Evolutionary conservation across 805 yeast genomes (phyloP), one percentile per base, ranked within the genome.

Genomic region (Dipodascus geniculatus): DNA sequence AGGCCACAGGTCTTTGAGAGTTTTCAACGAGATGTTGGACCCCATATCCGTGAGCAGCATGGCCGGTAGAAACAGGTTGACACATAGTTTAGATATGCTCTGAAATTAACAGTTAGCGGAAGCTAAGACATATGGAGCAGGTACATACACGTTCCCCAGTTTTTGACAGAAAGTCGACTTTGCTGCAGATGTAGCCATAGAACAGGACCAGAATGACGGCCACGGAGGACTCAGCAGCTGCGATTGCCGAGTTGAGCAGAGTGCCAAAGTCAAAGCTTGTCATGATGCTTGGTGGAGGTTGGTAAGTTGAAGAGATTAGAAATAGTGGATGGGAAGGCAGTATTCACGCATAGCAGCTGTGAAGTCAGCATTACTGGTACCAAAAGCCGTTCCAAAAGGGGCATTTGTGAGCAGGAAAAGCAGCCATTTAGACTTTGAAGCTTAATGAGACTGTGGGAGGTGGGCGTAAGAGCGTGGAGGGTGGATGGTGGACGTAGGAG

Each of bases 41-140:
- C 61, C 61, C 61, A 58, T 56, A 14, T 54, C 57, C 8, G 61
- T 58, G 31, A 58, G 44, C 14, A 58, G 51, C 49, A 58, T 38
- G 22, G 54, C 49, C 9, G 61, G 61, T 48, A 58, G 47, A 42
- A 58, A 58, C 19, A 58, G 47, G 44, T 54, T 48, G 35, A 59
- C 59, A 19, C 60, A 56, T 23, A 58, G 33, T 47, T 44, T 47
- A 20, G 61, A 58, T 8, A 57, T 50, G 14, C 53, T 42, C 44
- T 38, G 20, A 28, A 28, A 8, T 8, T 28, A 28, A n/a, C 33
- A n/a, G 44, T 38, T 9, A 38, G 11, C 19, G 44, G 4, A 6
- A 17, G 44, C 44, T 17, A 38, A n/a, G 4, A 11, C 4, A 9
- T 3, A 38, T n/a, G 44, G 4, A 38, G 44, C 4, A n/a, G 6